Percentiles rank a stretch among this genome's conserved stretches.
Evolutionary conservation across 2,329 filamentous ascomycete genomes (phyloP).

Genomic region (Macrophomina phaseolina): DNA sequence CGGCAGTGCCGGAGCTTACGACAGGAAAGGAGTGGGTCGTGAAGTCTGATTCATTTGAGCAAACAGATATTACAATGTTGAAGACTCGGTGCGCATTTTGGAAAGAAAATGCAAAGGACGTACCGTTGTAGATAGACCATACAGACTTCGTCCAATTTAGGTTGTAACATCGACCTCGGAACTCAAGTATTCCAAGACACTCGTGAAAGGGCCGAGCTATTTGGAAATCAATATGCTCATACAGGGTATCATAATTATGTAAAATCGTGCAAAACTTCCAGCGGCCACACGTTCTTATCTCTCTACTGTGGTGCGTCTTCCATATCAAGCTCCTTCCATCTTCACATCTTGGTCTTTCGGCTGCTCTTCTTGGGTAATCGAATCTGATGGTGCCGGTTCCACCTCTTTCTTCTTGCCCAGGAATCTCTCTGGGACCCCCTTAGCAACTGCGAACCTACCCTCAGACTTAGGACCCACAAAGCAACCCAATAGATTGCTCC

Average conservation of each 20-base stretch:
- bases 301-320: neutral
- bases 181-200: too few relatives aligned
- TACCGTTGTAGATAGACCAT: neutral
- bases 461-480: constrained; percentile 69
- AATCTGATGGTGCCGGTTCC: neutral
- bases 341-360: constrained; percentile 10
- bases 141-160: too few relatives aligned
- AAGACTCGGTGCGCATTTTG: constrained; percentile 61
- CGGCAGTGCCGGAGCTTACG: constrained; percentile 53
- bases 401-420: constrained; percentile 25
- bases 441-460: constrained; percentile 63
- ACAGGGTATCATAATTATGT: constrained; percentile 9
- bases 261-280: neutral
- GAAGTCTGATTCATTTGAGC: constrained; percentile 51
- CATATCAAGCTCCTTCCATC: constrained; percentile 7
- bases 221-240: neutral
- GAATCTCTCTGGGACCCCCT: constrained; percentile 83
- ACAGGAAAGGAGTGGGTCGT: constrained; percentile 59
- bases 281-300: too few relatives aligned
- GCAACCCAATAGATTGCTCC: constrained; percentile 79
- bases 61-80: constrained; percentile 48
- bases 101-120: constrained; percentile 35
- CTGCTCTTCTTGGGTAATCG: neutral
- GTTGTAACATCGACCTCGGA: too few relatives aligned
- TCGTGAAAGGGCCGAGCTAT: neutral